Evolutionary conservation across 805 yeast species (phyloP).

Genomic region (Teunomyces funiuensis): DNA sequence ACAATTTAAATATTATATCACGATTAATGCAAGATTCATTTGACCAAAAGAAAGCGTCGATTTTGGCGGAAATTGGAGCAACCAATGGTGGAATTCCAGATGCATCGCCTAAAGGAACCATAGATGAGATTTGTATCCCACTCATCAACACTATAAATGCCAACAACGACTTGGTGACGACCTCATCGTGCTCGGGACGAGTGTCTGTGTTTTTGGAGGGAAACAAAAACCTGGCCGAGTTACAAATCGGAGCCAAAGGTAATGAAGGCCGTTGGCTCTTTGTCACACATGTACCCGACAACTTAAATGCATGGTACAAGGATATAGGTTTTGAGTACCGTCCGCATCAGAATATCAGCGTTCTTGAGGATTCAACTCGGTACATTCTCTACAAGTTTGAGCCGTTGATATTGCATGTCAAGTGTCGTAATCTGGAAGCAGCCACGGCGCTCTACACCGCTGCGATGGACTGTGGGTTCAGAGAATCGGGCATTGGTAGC

Average conservation of each 20-base stretch:
- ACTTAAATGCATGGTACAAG: conserved; percentile 51
- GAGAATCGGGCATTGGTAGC: conserved; percentile 84
- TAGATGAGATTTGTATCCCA: conserved; percentile 74
- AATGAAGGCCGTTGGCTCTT: conserved; percentile 82
- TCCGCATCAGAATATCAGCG: conserved; percentile 5
- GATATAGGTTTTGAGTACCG: conserved; percentile 20
- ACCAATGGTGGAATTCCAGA: conserved; percentile 50
- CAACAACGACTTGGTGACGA: conserved; percentile 70
- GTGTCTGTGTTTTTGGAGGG: conserved; percentile 84
- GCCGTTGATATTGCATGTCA: conserved; percentile 81
- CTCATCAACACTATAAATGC: conserved; percentile 66
- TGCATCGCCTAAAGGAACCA: conserved; percentile 84
- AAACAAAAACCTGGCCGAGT: conserved; percentile 35
- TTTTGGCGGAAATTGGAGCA: conserved; percentile 51
- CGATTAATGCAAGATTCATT: conserved; percentile 50
- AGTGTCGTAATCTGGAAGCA: conserved; percentile 58
- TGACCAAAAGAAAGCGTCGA: conserved; percentile 61
- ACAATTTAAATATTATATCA: not conserved
- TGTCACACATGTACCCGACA: conserved; percentile 63
- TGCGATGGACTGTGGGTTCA: conserved; percentile 83
- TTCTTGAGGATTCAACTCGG: conserved; percentile 34
- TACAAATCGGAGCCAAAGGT: conserved; percentile 77
- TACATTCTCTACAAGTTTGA: conserved; percentile 76
- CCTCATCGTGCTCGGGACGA: conserved; percentile 87
- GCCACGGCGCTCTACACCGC: conserved; percentile 65